Conservation (phyloP, 768 basidiomycete genomes). For the Suillus placidus region DNA sequence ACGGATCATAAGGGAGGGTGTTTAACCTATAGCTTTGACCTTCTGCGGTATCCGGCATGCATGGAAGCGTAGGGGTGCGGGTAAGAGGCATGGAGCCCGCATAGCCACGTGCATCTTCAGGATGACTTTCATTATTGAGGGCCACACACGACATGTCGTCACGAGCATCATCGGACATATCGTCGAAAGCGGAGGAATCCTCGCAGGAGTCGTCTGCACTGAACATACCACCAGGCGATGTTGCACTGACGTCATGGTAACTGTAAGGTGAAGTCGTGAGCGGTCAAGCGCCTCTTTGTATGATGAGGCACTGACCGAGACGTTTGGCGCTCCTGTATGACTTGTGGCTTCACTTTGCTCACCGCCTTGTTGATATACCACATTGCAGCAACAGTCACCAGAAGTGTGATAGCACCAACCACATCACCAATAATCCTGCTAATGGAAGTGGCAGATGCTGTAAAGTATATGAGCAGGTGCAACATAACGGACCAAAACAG, state of each 20-base stretch:
- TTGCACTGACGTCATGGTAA: neutral
- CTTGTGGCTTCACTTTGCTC: constrained; percentile 57
- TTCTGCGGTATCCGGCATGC: neutral
- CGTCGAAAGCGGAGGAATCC: neutral
- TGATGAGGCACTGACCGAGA: constrained; percentile 45
- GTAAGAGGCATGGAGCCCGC: too few species aligned
- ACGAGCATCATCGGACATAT: neutral
- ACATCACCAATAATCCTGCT: constrained; percentile 64
- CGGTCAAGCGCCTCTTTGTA: neutral
- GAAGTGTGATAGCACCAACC: constrained; percentile 61
- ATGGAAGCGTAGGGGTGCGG: neutral
- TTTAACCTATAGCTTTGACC: too few species aligned
- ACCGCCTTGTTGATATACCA: constrained; percentile 79
- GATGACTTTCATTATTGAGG: neutral
- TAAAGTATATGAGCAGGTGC: neutral
- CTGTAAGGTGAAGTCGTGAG: neutral
- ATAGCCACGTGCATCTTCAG: neutral
- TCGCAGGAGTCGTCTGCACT: neutral
- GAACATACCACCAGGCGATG: neutral
- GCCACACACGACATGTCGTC: neutral
- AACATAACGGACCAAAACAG: neutral
- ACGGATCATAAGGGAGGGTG: neutral
- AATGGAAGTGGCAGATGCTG: constrained; percentile 38
- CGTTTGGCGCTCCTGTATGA: constrained; percentile 66
- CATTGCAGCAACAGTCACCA: constrained; percentile 70